Evolutionary conservation across 2,329 filamentous ascomycete species (phyloP).

Genomic region (Orbilia ellipsospora): DNA sequence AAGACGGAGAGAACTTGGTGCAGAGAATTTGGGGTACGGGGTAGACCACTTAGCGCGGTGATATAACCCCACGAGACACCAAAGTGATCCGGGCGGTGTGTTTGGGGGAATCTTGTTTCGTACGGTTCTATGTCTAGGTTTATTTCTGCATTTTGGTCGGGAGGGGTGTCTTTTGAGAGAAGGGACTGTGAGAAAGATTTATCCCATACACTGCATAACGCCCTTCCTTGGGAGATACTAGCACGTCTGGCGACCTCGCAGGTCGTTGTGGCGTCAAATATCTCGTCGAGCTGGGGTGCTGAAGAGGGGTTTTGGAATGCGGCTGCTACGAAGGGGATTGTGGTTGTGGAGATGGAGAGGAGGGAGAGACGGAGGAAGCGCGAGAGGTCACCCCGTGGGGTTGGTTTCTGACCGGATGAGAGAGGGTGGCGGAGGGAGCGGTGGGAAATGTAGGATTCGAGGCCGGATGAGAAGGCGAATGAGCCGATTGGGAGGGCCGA

Average conservation of each 20-base stretch:
- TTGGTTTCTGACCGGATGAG: slow-evolving; percentile 57
- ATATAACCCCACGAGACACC: slow-evolving; percentile 69
- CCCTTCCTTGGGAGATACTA: slow-evolving; percentile 79
- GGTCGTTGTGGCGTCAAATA: slow-evolving; percentile 78
- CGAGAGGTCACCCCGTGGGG: slow-evolving; percentile 67
- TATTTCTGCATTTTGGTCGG: neutral
- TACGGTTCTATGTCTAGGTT: no score
- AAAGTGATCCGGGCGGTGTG: slow-evolving; percentile 56
- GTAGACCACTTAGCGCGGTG: slow-evolving; percentile 71
- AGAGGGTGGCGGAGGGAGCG: slow-evolving; percentile 57
- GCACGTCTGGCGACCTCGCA: slow-evolving; percentile 83
- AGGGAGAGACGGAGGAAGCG: slow-evolving; percentile 77
- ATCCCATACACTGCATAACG: slow-evolving; percentile 80
- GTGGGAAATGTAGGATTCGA: slow-evolving; percentile 85
- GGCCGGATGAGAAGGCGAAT: slow-evolving; percentile 85
- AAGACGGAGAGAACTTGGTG: slow-evolving; percentile 79
- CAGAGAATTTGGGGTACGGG: slow-evolving; percentile 60
- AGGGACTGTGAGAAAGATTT: slow-evolving; percentile 70
- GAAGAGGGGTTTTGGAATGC: slow-evolving; percentile 67
- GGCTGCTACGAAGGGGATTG: slow-evolving; percentile 78
- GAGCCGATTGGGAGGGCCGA: slow-evolving; percentile 83
- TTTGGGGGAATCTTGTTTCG: neutral
- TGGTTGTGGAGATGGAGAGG: slow-evolving; percentile 76
- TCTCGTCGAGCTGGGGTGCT: slow-evolving; percentile 75
- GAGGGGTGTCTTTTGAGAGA: neutral